Conservation (phyloP, 1,284 basidiomycete species). For the Malassezia nana region DNA sequence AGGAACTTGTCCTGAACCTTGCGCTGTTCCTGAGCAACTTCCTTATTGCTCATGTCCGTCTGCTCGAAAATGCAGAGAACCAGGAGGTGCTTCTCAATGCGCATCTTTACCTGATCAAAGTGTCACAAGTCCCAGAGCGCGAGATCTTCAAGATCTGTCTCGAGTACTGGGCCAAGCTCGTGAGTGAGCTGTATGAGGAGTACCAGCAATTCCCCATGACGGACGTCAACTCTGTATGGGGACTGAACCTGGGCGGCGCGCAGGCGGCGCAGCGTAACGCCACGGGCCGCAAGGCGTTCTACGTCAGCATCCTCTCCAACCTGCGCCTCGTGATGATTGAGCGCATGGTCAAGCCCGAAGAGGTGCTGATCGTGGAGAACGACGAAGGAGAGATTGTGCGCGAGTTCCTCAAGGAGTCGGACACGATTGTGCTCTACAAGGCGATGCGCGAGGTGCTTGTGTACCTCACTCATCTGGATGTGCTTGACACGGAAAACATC, state of each 20-base stretch:
- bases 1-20: constrained; percentile 93
- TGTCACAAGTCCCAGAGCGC: constrained; percentile 93
- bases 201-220: constrained; percentile 82
- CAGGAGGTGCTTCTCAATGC: constrained; percentile 71
- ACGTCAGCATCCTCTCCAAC: constrained; percentile 83
- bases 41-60: constrained; percentile 69
- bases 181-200: constrained; percentile 90
- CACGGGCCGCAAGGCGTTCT: constrained; percentile 73
- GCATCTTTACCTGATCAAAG: constrained; percentile 96
- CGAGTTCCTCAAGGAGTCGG: constrained; percentile 98
- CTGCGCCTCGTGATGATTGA: constrained; percentile 92
- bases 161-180: constrained; percentile 98
- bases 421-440: constrained; percentile 98
- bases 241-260: constrained; percentile 57
- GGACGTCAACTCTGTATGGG: constrained; percentile 86
- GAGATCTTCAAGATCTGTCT: constrained; percentile 99
- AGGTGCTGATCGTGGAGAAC: constrained; percentile 89
- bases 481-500: constrained; percentile 89
- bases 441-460: constrained; percentile 88
- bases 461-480: constrained; percentile 94
- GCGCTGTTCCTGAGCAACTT: constrained; percentile 95
- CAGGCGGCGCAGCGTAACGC: constrained; percentile 21
- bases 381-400: constrained; percentile 99
- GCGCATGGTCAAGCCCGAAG: constrained; percentile 99
- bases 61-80: constrained; percentile 82